Percentiles rank a stretch among this genome's conserved stretches.
Conservation (phyloP, 2,329 filamentous ascomycete species). For the Ophiobolus disseminans region DNA sequence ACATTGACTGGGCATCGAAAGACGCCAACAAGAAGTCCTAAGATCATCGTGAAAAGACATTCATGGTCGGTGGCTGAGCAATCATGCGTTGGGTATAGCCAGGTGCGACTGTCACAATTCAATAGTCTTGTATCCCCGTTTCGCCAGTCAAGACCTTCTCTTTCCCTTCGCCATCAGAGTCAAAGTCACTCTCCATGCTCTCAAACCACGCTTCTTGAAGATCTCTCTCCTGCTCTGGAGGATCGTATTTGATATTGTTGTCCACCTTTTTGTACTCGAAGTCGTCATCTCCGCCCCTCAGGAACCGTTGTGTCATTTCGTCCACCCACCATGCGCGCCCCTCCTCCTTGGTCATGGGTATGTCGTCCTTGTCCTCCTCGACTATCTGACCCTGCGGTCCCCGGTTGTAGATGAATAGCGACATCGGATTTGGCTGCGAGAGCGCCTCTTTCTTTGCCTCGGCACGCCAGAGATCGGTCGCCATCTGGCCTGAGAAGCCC, state of each 20-base stretch:
- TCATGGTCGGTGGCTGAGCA: too few relatives aligned
- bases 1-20: too few relatives aligned
- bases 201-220: conserved; percentile 81
- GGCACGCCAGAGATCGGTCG: conserved; percentile 77
- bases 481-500: conserved; percentile 79
- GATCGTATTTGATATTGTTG: conserved; percentile 74
- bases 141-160: conserved; percentile 51
- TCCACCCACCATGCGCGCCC: conserved; percentile 73
- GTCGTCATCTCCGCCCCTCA: conserved; percentile 76
- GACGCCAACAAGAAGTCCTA: too few relatives aligned
- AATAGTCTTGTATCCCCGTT: conserved; percentile 59
- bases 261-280: conserved; percentile 80
- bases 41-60: too few relatives aligned
- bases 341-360: conserved; percentile 67
- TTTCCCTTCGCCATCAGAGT: conserved; percentile 54
- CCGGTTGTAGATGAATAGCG: conserved; percentile 58
- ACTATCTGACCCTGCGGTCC: conserved; percentile 64
- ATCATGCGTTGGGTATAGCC: too few relatives aligned
- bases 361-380: conserved; percentile 64
- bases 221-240: conserved; percentile 66
- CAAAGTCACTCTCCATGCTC: conserved; percentile 75
- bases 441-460: conserved; percentile 76
- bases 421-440: conserved; percentile 59
- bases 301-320: conserved; percentile 76
- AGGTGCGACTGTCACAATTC: conserved; percentile 14